phyloP scores from a whole-genome alignment of 305 asterid species.

The Fraxinus latifolia region DNA sequence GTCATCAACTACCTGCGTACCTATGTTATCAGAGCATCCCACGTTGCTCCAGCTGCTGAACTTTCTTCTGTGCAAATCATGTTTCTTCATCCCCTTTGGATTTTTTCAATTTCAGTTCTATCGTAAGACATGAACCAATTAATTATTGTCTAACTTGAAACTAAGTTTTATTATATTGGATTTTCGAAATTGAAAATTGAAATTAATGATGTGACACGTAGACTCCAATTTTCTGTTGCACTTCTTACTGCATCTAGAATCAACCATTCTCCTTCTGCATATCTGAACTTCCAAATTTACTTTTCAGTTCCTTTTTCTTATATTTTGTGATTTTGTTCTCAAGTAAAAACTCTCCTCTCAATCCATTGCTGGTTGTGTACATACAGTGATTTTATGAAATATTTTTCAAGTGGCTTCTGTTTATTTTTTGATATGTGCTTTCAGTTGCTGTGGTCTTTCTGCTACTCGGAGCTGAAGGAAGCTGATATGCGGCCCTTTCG shows the following conservation, averaged over 20 bases:
- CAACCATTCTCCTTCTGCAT: background rate
- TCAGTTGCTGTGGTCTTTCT: conserved; percentile 90
- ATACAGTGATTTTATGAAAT: background rate
- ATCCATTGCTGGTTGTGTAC: background rate
- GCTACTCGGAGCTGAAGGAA: conserved; percentile 66
- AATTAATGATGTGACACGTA: background rate
- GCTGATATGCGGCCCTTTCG: conserved; percentile 53
- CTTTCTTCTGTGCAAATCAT: background rate
- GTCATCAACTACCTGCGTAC: background rate
- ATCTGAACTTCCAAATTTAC: background rate
- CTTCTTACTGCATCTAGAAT: background rate
- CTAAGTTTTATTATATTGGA: background rate
- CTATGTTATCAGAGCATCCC: background rate
- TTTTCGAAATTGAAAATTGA: background rate
- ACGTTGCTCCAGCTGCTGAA: background rate
- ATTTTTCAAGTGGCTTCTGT: conserved; percentile 1
- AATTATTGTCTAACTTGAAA: background rate
- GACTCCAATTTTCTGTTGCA: background rate
- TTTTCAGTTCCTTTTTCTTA: background rate
- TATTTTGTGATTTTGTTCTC: background rate
- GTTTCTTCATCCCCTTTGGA: background rate
- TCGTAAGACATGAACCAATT: background rate
- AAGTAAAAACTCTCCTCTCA: background rate
- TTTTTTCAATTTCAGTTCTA: background rate
- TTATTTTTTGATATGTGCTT: conserved; percentile 19